Evolutionary conservation across 164 flowering plant species (phyloP), one percentile per base, ranked within the genome.

Genomic region (Annona squamosa): DNA sequence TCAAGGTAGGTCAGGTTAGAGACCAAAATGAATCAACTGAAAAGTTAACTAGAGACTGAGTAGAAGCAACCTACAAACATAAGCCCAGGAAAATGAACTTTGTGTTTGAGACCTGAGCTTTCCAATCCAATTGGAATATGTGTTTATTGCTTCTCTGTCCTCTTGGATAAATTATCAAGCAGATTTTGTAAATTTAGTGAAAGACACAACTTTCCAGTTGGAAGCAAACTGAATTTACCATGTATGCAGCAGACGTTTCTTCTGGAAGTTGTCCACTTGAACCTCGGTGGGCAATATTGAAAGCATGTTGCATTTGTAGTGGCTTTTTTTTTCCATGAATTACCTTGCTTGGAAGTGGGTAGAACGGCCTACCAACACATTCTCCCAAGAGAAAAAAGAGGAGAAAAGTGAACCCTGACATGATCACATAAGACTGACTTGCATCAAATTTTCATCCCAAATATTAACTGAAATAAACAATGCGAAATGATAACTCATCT

Each of bases 211-310:
- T 52, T 52, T 63, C 65, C 16, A 46, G 45, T 41, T 9, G 2
- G 48, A n/a, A 67, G 5, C 44, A 41, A 9, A 3, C 4, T 44
- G 17, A 44, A 73, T 61, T 72, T 44, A 81, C 84, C 84, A 72
- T 74, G 65, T 81, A 81, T 56, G 84, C 79, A 69, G 79, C 71
- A 26, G 74, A 78, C 69, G 84, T 81, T 75, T 81, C 84, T 75
- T 81, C 84, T 18, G 84, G 84, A 70, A 81, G 48, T 74, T 81
- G 81, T n/a, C 84, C 84, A 67, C 79, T 81, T 70, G 84, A 77
- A 77, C 84, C 84, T 69, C 84, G 79, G 63, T 81, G 84, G 4
- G 84, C 84, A 71, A 81, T 64, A 72, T 81, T 81, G 63, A 76
- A 81, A 4, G 84, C 81, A 26, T 80, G 74, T 56, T 57, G 72